Conservation (phyloP, 345 rosid genomes). For the Citrus australasica region DNA sequence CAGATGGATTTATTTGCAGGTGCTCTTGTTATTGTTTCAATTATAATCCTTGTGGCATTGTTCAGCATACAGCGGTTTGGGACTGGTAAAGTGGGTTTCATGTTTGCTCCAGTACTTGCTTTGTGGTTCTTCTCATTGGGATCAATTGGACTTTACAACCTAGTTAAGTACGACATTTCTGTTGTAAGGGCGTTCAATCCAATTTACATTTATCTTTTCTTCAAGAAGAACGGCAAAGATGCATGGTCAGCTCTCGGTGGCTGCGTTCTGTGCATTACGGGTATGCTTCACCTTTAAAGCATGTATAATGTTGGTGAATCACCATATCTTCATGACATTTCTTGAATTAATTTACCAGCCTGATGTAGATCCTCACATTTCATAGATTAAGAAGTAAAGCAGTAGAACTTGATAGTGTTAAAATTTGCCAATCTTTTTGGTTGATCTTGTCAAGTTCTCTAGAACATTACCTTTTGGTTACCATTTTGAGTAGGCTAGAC, state of each 20-base stretch:
- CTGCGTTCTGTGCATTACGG: conserved; percentile 92
- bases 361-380: conserved; percentile 4
- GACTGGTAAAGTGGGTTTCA: conserved; percentile 82
- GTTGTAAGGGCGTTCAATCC: conserved; percentile 89
- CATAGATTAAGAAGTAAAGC: background rate
- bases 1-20: conserved; percentile 39
- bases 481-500: background rate
- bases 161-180: conserved; percentile 54
- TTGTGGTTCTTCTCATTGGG: conserved; percentile 93
- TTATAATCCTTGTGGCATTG: conserved; percentile 58
- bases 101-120: conserved; percentile 84
- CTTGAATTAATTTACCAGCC: background rate
- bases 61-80: conserved; percentile 93
- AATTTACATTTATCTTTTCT: conserved; percentile 67
- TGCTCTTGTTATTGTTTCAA: conserved; percentile 70
- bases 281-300: conserved; percentile 30
- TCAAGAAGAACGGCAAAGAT: conserved; percentile 63
- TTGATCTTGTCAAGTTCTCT: background rate
- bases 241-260: conserved; percentile 99
- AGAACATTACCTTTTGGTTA: background rate
- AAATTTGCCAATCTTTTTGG: background rate
- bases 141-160: conserved; percentile 74
- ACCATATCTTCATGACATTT: background rate
- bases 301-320: background rate
- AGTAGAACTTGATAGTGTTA: background rate